Evolutionary conservation across 371 early-diverging fungal genomes (phyloP).

Genomic region (Circinella minor): DNA sequence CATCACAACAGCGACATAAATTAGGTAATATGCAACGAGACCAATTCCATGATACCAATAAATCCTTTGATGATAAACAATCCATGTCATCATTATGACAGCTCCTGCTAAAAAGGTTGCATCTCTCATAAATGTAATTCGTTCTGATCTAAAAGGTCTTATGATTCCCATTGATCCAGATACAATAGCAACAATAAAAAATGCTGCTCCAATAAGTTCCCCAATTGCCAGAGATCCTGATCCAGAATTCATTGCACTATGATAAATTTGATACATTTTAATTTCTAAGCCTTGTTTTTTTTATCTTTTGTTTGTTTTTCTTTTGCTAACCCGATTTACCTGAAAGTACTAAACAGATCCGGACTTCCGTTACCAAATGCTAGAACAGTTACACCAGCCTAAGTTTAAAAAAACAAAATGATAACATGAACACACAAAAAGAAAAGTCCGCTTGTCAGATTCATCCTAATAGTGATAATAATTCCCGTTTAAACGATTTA

Average conservation of each 20-base stretch:
- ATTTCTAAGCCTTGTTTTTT: background rate
- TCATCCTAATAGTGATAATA: background rate
- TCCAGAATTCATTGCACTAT: conserved; percentile 71
- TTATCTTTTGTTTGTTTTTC: background rate
- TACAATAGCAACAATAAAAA: conserved; percentile 77
- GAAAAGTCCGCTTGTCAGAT: background rate
- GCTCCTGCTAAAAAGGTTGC: conserved; percentile 72
- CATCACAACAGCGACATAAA: conserved; percentile 61
- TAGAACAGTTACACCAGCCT: conserved; percentile 86
- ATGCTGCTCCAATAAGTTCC: conserved; percentile 81
- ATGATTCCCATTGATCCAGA: conserved; percentile 77
- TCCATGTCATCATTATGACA: conserved; percentile 60
- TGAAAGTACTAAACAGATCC: conserved; percentile 80
- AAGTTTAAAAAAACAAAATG: background rate
- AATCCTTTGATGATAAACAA: conserved; percentile 66
- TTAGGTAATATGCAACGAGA: conserved; percentile 58
- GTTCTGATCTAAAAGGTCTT: conserved; percentile 67
- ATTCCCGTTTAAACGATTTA: conserved; percentile 1
- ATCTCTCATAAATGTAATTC: conserved; percentile 73
- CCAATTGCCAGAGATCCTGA: conserved; percentile 82
- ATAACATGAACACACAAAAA: too few relatives aligned
- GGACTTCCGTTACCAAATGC: conserved; percentile 89
- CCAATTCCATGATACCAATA: conserved; percentile 62
- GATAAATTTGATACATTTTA: background rate
- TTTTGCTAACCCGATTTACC: conserved; percentile 27